A percentile compares a stretch with the other conserved stretches of the same genome.
These are phyloP conservation scores for Lachnellula suecica DNA, from an alignment of 2,329 filamentous ascomycete species.

Conservation along the genomic window DNA sequence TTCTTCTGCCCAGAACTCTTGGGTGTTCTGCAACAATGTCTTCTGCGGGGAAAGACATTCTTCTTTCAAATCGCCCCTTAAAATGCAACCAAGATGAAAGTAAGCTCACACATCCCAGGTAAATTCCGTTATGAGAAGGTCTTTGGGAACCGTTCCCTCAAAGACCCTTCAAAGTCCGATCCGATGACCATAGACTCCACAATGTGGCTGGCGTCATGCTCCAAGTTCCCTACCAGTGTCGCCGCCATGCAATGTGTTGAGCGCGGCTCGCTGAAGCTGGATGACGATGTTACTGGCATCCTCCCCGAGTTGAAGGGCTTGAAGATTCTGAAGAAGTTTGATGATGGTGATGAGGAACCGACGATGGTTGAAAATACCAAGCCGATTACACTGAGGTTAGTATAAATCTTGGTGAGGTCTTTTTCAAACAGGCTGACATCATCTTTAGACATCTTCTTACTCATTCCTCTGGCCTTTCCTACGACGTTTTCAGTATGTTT, in stretches of 20 bases:
- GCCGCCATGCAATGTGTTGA: constrained; percentile 59
- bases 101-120: constrained; percentile 24
- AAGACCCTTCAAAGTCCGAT: constrained; percentile 51
- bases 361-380: constrained; percentile 21
- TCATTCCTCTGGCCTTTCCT: constrained; percentile 26
- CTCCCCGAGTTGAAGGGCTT: constrained; percentile 28
- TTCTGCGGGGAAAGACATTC: no score
- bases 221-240: constrained; percentile 52
- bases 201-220: constrained; percentile 60
- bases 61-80: no score
- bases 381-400: constrained; percentile 30
- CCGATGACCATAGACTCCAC: constrained; percentile 59
- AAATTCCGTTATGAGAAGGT: constrained; percentile 36
- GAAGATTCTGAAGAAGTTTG: constrained; percentile 27
- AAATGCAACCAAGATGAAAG: no score
- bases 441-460: constrained; percentile 26
- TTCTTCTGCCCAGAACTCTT: neutral
- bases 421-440: neutral
- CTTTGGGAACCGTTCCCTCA: constrained; percentile 39
- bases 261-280: constrained; percentile 45
- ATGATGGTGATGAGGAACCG: constrained; percentile 18
- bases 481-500: constrained; percentile 24
- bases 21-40: neutral
- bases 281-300: constrained; percentile 38
- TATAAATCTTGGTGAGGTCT: neutral